Evolutionary conservation across 2,329 filamentous ascomycete genomes (phyloP), one percentile per base, ranked within the genome.

Genomic region (Clonostachys rosea): DNA sequence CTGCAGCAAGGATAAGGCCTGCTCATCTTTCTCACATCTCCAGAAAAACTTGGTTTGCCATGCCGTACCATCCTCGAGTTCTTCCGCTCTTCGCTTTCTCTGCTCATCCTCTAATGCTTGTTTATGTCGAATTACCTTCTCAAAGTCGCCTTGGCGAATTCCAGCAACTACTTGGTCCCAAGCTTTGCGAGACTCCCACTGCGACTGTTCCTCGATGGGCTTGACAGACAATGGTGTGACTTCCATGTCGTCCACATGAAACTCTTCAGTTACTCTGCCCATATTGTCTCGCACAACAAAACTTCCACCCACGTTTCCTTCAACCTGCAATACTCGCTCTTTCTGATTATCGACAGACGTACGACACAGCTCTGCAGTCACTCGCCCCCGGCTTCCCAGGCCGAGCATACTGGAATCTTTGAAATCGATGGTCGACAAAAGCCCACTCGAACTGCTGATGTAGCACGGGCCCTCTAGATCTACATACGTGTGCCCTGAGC

Each of bases 41-140:
- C 16, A 11, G 45, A 47, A 47, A 20, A 47, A 47, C 13, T 24
- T 30, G 3, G 13, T n/a, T 34, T 35, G n/a, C 45, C 45, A 47
- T n/a, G 30, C 14, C n/a, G 6, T 11, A 14, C 40, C 30, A 40
- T 36, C 14, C 16, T 17, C 43, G 12, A 18, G 6, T 63, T 94
- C 89, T 46, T 77, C 68, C 56, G 79, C 80, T 50, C 91, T 79
- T 71, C 92, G 74, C 50, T 86, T 81, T 13, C 91, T 78, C 69
- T 96, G 91, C 30, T 82, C 81, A 58, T 91, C 86, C 64, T 96
- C 91, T 48, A 96, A 87, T 59, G 84, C 83, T 8, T 78, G 80
- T 70, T 96, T 96, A 59, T 91, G 86, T 1, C 67, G 65, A 0
- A 81, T 79, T 0, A 86, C 87, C 6, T 74, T 71, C 47, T 90